A percentile compares a stretch with the other conserved stretches of the same genome.
Conservation (phyloP, 2,329 filamentous ascomycete genomes). For the Fusarium stilboides region DNA sequence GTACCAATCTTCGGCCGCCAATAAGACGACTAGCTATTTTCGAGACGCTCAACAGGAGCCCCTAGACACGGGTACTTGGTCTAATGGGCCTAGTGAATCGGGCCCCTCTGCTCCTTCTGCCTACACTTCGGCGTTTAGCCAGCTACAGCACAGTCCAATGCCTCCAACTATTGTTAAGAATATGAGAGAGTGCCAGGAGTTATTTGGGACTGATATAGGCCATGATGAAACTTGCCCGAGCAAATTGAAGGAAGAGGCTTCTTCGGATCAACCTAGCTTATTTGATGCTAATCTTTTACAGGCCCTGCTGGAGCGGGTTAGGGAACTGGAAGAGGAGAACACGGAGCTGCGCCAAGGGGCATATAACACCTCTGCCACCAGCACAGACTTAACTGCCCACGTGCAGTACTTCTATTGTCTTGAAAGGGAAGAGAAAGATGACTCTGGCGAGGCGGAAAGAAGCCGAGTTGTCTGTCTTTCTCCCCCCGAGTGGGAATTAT, state of each 20-base stretch:
- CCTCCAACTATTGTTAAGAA: no score
- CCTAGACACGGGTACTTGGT: background rate
- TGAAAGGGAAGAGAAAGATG: accelerated
- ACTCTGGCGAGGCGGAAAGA: background rate
- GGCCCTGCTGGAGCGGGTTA: constrained; percentile 1
- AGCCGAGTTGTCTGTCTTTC: constrained; percentile 1
- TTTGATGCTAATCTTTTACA: background rate
- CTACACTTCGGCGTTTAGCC: background rate
- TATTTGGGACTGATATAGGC: no score
- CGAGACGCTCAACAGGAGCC: background rate
- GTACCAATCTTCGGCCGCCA: no score
- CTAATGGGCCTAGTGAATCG: no score
- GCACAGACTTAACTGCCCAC: background rate
- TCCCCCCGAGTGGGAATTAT: constrained; percentile 5
- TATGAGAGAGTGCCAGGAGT: no score
- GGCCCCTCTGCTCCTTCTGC: no score
- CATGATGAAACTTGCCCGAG: background rate
- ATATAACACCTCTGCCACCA: background rate
- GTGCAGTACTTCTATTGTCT: constrained; percentile 6
- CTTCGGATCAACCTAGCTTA: background rate
- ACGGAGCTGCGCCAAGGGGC: background rate
- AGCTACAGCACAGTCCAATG: no score
- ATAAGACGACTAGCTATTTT: no score
- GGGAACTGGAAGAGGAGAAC: constrained; percentile 8
- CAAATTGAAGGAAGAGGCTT: background rate